Percentiles rank a stretch among this genome's conserved stretches.
Conservation (phyloP, 768 basidiomycete species). For the Chalciporus sphaerocephalus region DNA sequence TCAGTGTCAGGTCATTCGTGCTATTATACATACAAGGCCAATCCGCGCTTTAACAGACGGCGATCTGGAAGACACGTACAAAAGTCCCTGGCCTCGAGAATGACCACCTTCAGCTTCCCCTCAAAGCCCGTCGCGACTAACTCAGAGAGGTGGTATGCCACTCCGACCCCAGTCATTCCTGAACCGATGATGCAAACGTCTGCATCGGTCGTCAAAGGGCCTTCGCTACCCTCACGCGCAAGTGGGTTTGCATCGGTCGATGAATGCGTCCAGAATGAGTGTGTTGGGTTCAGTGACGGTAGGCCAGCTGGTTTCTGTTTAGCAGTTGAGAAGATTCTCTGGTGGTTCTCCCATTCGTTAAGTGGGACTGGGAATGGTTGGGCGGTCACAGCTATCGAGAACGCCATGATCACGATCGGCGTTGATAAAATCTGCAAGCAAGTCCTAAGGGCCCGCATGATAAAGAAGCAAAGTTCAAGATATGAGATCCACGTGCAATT, state of each 20-base stretch:
- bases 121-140: conserved; percentile 4
- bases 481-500: not conserved
- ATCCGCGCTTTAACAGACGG: not conserved
- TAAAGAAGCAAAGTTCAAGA: not conserved
- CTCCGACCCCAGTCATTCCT: conserved; percentile 72
- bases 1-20: not conserved
- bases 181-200: conserved; percentile 79
- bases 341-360: conserved; percentile 1
- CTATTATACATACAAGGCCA: not conserved
- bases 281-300: conserved; percentile 62
- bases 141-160: conserved; percentile 66
- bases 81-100: conserved; percentile 84
- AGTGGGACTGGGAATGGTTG: not conserved
- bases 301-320: conserved; percentile 25
- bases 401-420: not conserved
- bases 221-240: conserved; percentile 61
- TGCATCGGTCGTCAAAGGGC: conserved; percentile 51
- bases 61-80: conserved; percentile 47
- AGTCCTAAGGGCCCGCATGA: not conserved
- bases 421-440: not conserved
- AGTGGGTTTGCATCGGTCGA: conserved; percentile 59
- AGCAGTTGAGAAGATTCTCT: conserved; percentile 3
- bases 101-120: conserved; percentile 43
- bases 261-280: conserved; percentile 68
- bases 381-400: conserved; percentile 10